Conservation (phyloP, 345 rosid species). For the Rhodomyrtus tomentosa region DNA sequence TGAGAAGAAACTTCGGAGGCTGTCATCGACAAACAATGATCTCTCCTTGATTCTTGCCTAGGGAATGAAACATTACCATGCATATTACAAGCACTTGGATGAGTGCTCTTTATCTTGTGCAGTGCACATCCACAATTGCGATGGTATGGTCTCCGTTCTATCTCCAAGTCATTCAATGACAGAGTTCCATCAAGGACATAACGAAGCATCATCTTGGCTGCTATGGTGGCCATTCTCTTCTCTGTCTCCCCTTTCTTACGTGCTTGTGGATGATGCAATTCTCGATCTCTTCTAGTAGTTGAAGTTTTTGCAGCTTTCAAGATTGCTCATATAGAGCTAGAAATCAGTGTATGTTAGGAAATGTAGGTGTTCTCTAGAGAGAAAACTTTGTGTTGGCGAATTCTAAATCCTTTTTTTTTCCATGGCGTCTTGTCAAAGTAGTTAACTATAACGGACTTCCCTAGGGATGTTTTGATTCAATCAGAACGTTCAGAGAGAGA, state of each 20-base stretch:
- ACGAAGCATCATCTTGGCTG: not conserved
- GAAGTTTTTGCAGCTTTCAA: not conserved
- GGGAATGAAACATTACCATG: not conserved
- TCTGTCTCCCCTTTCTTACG: not conserved
- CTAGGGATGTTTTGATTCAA: not conserved
- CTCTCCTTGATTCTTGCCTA: not conserved
- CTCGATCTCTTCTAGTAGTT: not conserved
- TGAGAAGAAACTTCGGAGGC: not conserved
- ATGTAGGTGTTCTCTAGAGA: not conserved
- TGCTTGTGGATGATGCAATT: not conserved
- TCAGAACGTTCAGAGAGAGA: not conserved
- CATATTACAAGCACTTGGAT: not conserved
- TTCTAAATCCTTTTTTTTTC: not conserved
- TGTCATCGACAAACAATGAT: not conserved
- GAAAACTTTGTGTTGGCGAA: not conserved
- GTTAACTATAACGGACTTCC: not conserved
- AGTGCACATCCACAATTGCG: conserved; percentile 8
- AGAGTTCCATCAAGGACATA: not conserved
- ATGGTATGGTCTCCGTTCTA: conserved; percentile 7
- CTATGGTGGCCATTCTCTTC: not conserved
- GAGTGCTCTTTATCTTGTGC: not conserved
- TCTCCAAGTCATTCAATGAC: not conserved
- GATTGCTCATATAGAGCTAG: not conserved
- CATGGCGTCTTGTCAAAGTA: not conserved
- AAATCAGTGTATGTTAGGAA: not conserved